Percentiles rank a stretch among this genome's conserved stretches.
phyloP scores from a whole-genome alignment of 2,329 filamentous ascomycete genomes.

The Cordyceps cicadae region DNA sequence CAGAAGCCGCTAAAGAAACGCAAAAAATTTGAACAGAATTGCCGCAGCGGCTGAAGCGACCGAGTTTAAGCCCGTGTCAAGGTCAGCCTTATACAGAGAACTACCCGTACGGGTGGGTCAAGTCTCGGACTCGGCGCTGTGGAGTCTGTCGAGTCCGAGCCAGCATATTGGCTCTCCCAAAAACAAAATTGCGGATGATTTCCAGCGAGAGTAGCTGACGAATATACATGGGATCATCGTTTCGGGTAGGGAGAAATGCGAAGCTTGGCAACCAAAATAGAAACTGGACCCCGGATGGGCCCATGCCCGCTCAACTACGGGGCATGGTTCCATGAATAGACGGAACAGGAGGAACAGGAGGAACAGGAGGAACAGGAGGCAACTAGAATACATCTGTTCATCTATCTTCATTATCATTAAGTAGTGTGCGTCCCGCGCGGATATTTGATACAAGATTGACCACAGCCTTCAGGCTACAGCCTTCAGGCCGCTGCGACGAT shows the following conservation, averaged over 20 bases:
- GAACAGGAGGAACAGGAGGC: not conserved
- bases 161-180: not conserved
- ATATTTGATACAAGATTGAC: not conserved
- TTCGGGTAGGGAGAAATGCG: too few relatives aligned
- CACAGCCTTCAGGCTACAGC: not conserved
- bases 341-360: not conserved
- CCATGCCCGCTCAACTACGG: not conserved
- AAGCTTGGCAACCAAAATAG: not conserved
- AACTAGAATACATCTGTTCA: not conserved
- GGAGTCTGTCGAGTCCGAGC: conserved; percentile 1
- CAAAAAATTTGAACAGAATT: not conserved
- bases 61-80: not conserved
- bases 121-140: not conserved
- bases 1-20: too few relatives aligned
- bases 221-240: too few relatives aligned
- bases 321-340: not conserved
- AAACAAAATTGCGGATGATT: not conserved
- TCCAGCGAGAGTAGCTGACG: not conserved
- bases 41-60: not conserved
- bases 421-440: conserved; percentile 8
- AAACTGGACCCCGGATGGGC: not conserved
- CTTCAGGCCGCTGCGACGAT: not conserved
- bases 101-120: not conserved
- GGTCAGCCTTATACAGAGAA: not conserved
- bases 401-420: conserved; percentile 10